Conservation (phyloP, 768 basidiomycete species). For the Phaffia tasmanica region DNA sequence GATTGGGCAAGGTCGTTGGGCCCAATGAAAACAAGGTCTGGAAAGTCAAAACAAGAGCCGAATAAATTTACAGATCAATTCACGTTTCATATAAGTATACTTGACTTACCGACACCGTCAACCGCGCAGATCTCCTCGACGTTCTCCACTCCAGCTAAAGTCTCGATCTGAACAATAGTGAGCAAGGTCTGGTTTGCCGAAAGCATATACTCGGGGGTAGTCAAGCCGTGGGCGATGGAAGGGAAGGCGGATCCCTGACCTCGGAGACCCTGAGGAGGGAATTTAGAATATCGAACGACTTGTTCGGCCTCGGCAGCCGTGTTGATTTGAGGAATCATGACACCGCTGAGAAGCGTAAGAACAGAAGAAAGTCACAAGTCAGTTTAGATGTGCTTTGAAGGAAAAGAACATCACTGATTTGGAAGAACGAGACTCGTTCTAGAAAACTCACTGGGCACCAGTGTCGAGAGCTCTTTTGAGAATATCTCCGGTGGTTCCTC, state of each 20-base stretch:
- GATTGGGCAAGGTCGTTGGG: constrained; percentile 35
- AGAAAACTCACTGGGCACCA: constrained; percentile 32
- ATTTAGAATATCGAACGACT: constrained; percentile 36
- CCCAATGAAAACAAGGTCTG: constrained; percentile 24
- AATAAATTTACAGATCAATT: background rate
- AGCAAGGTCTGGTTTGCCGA: constrained; percentile 49
- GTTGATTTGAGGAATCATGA: constrained; percentile 35
- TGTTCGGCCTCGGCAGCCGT: constrained; percentile 34
- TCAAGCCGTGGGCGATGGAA: constrained; percentile 33
- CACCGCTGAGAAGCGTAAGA: constrained; percentile 26
- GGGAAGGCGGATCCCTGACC: constrained; percentile 39
- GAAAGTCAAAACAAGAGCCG: background rate
- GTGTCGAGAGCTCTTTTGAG: constrained; percentile 40
- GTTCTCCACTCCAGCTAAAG: constrained; percentile 50
- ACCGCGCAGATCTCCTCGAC: constrained; percentile 51
- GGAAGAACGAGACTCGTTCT: background rate
- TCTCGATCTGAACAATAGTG: constrained; percentile 61
- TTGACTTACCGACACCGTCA: constrained; percentile 46
- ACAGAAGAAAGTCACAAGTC: constrained; percentile 11
- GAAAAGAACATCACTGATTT: background rate
- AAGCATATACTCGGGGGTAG: constrained; percentile 34
- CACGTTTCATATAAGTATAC: constrained; percentile 22
- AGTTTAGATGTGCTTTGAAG: constrained; percentile 6
- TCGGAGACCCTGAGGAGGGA: constrained; percentile 35
- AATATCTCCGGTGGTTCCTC: constrained; percentile 34